Percentiles rank a stretch among this genome's conserved stretches.
These are phyloP conservation scores for Excoecaria cochinchinensis DNA, from an alignment of 345 rosid species.

Conservation along the genomic window DNA sequence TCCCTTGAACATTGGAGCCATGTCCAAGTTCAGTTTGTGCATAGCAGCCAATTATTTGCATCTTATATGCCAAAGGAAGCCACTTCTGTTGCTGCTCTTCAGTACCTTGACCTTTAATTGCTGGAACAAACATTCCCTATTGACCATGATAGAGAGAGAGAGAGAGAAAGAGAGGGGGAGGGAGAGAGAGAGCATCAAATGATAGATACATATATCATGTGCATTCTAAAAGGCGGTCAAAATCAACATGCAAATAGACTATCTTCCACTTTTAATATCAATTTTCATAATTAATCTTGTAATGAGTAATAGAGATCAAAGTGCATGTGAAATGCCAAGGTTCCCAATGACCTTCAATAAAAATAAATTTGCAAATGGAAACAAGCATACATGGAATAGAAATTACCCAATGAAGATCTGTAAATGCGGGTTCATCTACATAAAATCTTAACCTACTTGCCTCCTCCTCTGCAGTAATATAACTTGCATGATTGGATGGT, in stretches of 20 bases:
- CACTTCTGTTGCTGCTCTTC: slow-evolving; percentile 94
- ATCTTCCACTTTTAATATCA: neutral
- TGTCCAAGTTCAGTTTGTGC: slow-evolving; percentile 99
- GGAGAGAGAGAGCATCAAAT: slow-evolving; percentile 10
- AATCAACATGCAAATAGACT: slow-evolving; percentile 7
- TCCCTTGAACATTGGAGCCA: slow-evolving; percentile 99
- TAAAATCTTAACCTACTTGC: slow-evolving; percentile 57
- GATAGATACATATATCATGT: neutral
- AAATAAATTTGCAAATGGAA: neutral
- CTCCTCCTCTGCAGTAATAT: slow-evolving; percentile 77
- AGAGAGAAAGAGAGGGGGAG: slow-evolving; percentile 18
- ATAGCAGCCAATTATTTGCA: slow-evolving; percentile 99
- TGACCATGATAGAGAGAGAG: slow-evolving; percentile 4
- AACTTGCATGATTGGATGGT: neutral
- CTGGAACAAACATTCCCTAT: slow-evolving; percentile 96
- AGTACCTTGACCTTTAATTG: slow-evolving; percentile 95
- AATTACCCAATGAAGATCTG: slow-evolving; percentile 95
- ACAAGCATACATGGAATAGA: neutral
- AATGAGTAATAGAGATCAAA: no score
- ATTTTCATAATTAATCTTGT: neutral
- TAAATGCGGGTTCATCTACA: slow-evolving; percentile 79
- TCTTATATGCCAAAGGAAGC: slow-evolving; percentile 82
- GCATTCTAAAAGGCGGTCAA: neutral
- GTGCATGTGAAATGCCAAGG: no score
- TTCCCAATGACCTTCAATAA: neutral